Conservation (phyloP, 1,284 basidiomycete genomes). For the Ceratobasidium sp. region DNA sequence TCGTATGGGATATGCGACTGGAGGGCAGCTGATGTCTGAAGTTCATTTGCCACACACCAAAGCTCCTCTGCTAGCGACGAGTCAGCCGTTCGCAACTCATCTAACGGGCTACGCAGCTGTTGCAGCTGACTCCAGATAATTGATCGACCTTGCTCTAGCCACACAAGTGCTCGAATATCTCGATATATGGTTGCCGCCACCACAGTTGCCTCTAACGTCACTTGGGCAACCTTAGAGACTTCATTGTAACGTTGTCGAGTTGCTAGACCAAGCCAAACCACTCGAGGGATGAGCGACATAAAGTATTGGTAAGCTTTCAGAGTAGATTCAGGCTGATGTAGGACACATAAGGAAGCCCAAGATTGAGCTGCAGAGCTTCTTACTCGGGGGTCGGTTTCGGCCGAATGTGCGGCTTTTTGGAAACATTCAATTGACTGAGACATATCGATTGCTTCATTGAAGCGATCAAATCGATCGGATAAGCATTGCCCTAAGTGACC, state of each 20-base stretch:
- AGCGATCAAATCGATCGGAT: background rate
- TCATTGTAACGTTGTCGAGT: background rate
- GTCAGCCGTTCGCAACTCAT: background rate
- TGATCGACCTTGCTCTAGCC: slow-evolving; percentile 21
- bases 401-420: background rate
- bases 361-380: background rate
- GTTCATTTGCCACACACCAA: background rate
- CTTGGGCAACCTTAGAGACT: background rate
- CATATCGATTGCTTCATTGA: background rate
- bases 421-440: background rate
- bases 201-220: background rate
- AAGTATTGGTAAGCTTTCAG: background rate
- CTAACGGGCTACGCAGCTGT: slow-evolving; percentile 1
- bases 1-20: no score
- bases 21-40: background rate
- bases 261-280: background rate
- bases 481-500: background rate
- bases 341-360: background rate
- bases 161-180: background rate
- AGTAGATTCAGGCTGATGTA: background rate
- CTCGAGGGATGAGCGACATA: background rate
- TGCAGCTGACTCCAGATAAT: slow-evolving; percentile 17
- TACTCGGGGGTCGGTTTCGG: background rate
- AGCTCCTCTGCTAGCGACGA: background rate
- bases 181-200: background rate